Evolutionary conservation across 2,329 filamentous ascomycete species (phyloP).

Genomic region (Emergomyces pasteurianus): DNA sequence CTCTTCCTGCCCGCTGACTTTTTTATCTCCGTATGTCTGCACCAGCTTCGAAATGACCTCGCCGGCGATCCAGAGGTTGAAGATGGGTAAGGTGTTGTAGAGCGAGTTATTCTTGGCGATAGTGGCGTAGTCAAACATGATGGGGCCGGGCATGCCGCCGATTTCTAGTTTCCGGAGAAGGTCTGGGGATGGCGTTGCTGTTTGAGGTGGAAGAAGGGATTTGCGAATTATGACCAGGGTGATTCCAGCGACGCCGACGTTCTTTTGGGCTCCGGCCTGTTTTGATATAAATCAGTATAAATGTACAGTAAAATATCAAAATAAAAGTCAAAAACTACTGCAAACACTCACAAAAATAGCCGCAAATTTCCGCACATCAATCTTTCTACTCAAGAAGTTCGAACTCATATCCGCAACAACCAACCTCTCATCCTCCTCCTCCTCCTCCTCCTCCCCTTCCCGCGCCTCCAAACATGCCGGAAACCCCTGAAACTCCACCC

Average conservation of each 20-base stretch:
- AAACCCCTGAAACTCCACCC: slow-evolving; percentile 77
- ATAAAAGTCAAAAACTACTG: neutral
- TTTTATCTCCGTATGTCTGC: slow-evolving; percentile 48
- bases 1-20: slow-evolving; percentile 64
- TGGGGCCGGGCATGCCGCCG: slow-evolving; percentile 52
- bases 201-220: slow-evolving; percentile 57
- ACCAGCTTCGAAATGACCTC: slow-evolving; percentile 72
- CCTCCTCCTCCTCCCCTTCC: slow-evolving; percentile 38
- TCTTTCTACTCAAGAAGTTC: slow-evolving; percentile 73
- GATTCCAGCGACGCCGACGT: slow-evolving; percentile 74
- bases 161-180: slow-evolving; percentile 63
- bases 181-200: slow-evolving; percentile 52
- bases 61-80: slow-evolving; percentile 85
- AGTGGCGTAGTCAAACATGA: slow-evolving; percentile 70
- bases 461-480: slow-evolving; percentile 57
- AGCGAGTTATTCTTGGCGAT: slow-evolving; percentile 88
- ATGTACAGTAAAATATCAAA: neutral
- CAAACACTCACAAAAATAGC: slow-evolving; percentile 59
- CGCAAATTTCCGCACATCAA: slow-evolving; percentile 68
- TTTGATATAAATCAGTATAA: slow-evolving; percentile 1
- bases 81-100: slow-evolving; percentile 93
- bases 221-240: slow-evolving; percentile 80
- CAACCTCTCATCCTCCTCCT: slow-evolving; percentile 52
- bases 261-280: slow-evolving; percentile 74
- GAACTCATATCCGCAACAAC: slow-evolving; percentile 90